These are phyloP conservation scores for Kappamyces sp. DNA, from an alignment of 192 early-diverging fungal genomes.

Conservation along the genomic window DNA sequence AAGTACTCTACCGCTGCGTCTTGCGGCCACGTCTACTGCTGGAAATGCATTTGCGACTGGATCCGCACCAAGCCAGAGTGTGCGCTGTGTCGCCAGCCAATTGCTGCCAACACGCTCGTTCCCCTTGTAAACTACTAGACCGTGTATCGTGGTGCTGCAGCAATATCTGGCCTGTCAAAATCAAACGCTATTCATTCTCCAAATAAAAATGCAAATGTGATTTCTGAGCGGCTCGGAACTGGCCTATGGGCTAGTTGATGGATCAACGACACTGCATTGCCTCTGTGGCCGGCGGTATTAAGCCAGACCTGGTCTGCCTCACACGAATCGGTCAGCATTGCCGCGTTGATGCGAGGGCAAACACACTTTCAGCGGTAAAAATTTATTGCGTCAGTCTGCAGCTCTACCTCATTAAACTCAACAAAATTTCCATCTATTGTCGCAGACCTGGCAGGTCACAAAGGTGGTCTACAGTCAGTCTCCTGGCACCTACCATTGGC, in stretches of 20 bases:
- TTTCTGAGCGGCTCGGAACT: too few relatives aligned
- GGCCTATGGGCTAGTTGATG: too few relatives aligned
- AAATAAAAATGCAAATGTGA: too few relatives aligned
- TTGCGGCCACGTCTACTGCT: slow-evolving; percentile 96
- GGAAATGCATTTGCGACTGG: slow-evolving; percentile 91
- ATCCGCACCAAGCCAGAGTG: slow-evolving; percentile 89
- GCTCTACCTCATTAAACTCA: neutral
- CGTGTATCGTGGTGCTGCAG: neutral
- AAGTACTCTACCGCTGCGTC: slow-evolving; percentile 65
- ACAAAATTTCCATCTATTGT: slow-evolving; percentile 77
- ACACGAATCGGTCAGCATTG: too few relatives aligned
- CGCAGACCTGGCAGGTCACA: slow-evolving; percentile 83
- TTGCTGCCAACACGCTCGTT: slow-evolving; percentile 66
- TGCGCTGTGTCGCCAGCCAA: slow-evolving; percentile 81
- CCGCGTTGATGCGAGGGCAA: too few relatives aligned
- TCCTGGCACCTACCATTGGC: slow-evolving; percentile 63
- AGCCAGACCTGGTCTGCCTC: too few relatives aligned
- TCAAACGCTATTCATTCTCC: too few relatives aligned
- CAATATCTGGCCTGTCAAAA: too few relatives aligned
- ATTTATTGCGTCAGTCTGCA: too few relatives aligned
- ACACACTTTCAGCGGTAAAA: too few relatives aligned
- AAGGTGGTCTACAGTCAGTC: slow-evolving; percentile 62
- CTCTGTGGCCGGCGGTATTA: too few relatives aligned
- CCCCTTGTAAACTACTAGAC: slow-evolving; percentile 66
- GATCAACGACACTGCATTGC: too few relatives aligned